Conservation (phyloP, 345 rosid species). For the Ceriops decandra region DNA sequence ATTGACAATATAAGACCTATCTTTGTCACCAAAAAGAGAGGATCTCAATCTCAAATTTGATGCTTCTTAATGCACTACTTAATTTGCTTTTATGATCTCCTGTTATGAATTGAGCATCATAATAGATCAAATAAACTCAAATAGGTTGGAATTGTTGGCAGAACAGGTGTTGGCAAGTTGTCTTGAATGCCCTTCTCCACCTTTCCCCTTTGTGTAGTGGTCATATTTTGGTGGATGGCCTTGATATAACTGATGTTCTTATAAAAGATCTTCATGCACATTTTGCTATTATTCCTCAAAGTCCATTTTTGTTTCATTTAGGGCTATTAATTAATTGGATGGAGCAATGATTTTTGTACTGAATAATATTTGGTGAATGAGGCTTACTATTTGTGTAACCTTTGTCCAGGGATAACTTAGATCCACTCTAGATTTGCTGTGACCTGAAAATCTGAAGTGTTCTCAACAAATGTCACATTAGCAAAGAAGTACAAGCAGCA, state of each 20-base stretch:
- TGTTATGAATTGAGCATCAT: background rate
- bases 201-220: constrained; percentile 64
- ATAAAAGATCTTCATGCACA: constrained; percentile 72
- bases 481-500: constrained; percentile 65
- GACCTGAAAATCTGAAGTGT: constrained; percentile 65
- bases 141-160: constrained; percentile 86
- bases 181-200: constrained; percentile 83
- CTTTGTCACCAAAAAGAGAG: background rate
- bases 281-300: constrained; percentile 84
- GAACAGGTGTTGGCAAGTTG: constrained; percentile 97
- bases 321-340: constrained; percentile 31
- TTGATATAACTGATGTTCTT: constrained; percentile 54
- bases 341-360: background rate
- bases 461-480: constrained; percentile 73
- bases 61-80: background rate
- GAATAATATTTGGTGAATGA: background rate
- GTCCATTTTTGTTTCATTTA: constrained; percentile 79
- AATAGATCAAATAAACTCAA: background rate
- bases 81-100: constrained; percentile 9
- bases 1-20: background rate
- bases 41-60: background rate
- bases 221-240: constrained; percentile 64
- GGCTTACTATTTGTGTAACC: background rate
- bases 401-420: constrained; percentile 63
- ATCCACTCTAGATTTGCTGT: constrained; percentile 50